Conservation (phyloP, 345 rosid genomes). For the Eucalyptus paniculata region DNA sequence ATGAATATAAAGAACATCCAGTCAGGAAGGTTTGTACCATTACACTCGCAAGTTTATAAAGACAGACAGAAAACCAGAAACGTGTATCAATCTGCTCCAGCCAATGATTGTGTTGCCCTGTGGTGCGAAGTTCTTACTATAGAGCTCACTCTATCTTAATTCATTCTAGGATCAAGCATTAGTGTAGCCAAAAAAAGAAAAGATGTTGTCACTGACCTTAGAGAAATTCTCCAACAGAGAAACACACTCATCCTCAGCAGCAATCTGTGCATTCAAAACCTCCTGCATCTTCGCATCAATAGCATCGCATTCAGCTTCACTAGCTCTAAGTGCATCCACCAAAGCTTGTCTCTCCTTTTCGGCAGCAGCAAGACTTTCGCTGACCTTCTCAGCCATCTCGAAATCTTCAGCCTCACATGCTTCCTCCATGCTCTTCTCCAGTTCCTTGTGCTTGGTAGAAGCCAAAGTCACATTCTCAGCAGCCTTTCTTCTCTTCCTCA, state of each 20-base stretch:
- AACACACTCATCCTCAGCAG: conserved; percentile 66
- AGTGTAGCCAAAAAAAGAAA: background rate
- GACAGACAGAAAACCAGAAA: background rate
- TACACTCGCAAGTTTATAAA: background rate
- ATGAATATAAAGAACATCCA: background rate
- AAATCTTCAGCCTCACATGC: conserved; percentile 89
- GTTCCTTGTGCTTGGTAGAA: conserved; percentile 30
- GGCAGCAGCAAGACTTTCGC: conserved; percentile 48
- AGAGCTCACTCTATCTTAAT: background rate
- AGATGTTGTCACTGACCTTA: conserved; percentile 17
- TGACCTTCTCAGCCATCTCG: conserved; percentile 65
- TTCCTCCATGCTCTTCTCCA: conserved; percentile 62
- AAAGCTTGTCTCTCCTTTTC: conserved; percentile 42
- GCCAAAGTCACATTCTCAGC: conserved; percentile 42
- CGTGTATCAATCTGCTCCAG: background rate
- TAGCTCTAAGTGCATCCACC: conserved; percentile 35
- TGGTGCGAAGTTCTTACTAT: background rate
- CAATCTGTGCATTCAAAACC: conserved; percentile 46
- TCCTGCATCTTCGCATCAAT: conserved; percentile 51
- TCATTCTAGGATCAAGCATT: background rate
- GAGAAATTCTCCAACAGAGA: conserved; percentile 45
- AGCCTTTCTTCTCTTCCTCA: conserved; percentile 51
- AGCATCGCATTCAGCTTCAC: conserved; percentile 49
- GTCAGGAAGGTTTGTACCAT: background rate
- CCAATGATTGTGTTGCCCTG: background rate